Base-by-base conservation (phyloP, 352 stramenopile species). In the Phytophthora sojae region DNA sequence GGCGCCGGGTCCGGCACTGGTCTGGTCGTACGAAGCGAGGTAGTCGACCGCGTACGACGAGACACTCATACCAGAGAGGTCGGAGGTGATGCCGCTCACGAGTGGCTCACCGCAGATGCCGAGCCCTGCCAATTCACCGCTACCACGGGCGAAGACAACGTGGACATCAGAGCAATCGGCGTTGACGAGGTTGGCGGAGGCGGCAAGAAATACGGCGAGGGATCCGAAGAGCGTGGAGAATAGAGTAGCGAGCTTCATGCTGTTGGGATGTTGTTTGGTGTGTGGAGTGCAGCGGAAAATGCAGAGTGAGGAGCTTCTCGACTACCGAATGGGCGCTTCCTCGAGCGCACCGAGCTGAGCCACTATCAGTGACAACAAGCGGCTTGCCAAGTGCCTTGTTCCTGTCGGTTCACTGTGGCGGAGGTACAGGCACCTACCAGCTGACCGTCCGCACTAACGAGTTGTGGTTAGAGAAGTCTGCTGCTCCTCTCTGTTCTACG, bases 141-240 rank as follows among this genome's bases (percentile, higher is more conserved):
- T 84, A 17, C 77, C 77, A 35, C 77, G 67, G n/a, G 70, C 77
- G 23, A 81, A 83, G 29, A 81, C 70, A 14, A 76, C 32, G 45
- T 77, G 64, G 0, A 77, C 70, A 35, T 77, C 70, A 14, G 70
- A 74, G 51, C 70, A 77, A 30, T 76, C 30, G 2, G 66, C 66
- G 11, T 64, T 44, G 52, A 54, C 55, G 23, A 52, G 14, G 32
- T 32, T 72, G 39, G 47, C 14, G n/a, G 37, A 17, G 32, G 9
- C 26, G 35, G 50, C n/a, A 6, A 61, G 25, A 6, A 61, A 23
- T 19, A 42, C 35, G 49, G 19, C 54, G 4, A 64, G 1, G 19
- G 32, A 60, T 39, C 30, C 55, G n/a, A 60, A 19, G 39, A 71
- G 4, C 3, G 45, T 52, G 6, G 45, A 26, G 45, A 23, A 5